phyloP scores from a whole-genome alignment of 345 rosid species.

The Gossypium australe region DNA sequence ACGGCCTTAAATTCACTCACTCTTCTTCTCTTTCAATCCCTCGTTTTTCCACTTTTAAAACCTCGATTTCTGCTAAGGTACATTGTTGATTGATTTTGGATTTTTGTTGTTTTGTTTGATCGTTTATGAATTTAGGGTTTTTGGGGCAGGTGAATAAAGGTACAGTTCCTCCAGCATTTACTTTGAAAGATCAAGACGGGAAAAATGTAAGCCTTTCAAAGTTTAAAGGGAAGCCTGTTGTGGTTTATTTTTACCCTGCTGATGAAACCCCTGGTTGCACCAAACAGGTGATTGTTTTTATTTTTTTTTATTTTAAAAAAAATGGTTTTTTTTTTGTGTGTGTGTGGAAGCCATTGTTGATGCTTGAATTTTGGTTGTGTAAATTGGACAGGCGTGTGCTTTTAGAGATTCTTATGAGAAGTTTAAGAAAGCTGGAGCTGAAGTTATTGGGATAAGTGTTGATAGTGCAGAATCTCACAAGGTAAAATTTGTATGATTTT shows the following conservation, averaged over 20 bases:
- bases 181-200: constrained; percentile 90
- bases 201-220: constrained; percentile 59
- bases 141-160: constrained; percentile 66
- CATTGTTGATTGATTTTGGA: constrained; percentile 27
- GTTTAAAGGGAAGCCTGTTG: constrained; percentile 93
- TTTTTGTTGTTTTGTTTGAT: background rate
- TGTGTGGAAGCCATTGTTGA: background rate
- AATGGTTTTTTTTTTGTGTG: background rate
- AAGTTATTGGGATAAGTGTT: constrained; percentile 64
- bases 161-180: constrained; percentile 67
- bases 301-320: too few species aligned
- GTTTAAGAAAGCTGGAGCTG: constrained; percentile 97
- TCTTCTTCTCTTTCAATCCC: constrained; percentile 19
- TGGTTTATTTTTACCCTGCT: constrained; percentile 91
- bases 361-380: background rate
- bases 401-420: constrained; percentile 91
- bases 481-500: background rate
- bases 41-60: constrained; percentile 24
- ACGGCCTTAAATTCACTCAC: constrained; percentile 52
- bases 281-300: constrained; percentile 52
- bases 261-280: constrained; percentile 97
- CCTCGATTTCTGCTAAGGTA: constrained; percentile 70
- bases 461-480: constrained; percentile 3
- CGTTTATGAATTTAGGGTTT: background rate
- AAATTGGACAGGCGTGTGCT: constrained; percentile 65